A percentile compares a stretch with the other conserved stretches of the same genome.
Evolutionary conservation across 768 basidiomycete genomes (phyloP).

Genomic region (Imleria badia): DNA sequence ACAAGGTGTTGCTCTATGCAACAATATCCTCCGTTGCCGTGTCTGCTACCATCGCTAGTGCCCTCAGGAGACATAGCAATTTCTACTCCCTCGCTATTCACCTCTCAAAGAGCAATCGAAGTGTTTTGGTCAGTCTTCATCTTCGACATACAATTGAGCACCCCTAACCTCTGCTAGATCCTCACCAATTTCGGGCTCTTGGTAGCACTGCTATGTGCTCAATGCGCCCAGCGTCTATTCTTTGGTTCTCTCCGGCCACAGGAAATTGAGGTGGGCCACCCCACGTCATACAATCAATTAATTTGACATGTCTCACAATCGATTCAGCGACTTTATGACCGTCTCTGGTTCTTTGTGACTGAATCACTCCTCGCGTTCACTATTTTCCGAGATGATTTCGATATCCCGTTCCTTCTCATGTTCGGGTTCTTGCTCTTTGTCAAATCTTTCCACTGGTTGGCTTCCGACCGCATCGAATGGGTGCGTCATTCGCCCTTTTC

Average conservation of each 20-base stretch:
- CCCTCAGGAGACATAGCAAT: slow-evolving; percentile 80
- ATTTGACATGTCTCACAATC: background rate
- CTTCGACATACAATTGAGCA: background rate
- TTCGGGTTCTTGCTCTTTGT: slow-evolving; percentile 93
- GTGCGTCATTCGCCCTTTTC: slow-evolving; percentile 44
- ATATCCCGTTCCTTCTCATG: slow-evolving; percentile 89
- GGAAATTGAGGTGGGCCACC: slow-evolving; percentile 79
- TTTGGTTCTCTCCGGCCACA: slow-evolving; percentile 85
- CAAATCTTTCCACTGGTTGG: slow-evolving; percentile 98
- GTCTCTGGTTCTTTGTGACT: slow-evolving; percentile 96
- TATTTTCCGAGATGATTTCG: slow-evolving; percentile 95
- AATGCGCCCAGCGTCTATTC: slow-evolving; percentile 81
- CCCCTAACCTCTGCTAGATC: slow-evolving; percentile 48
- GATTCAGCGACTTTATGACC: slow-evolving; percentile 88
- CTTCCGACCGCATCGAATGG: slow-evolving; percentile 94
- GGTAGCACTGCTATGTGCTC: slow-evolving; percentile 70
- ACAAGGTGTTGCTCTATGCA: slow-evolving; percentile 69
- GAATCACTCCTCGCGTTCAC: slow-evolving; percentile 96
- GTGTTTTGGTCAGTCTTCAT: slow-evolving; percentile 67
- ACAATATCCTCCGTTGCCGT: slow-evolving; percentile 68
- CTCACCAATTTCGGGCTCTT: slow-evolving; percentile 90
- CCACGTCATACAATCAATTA: background rate
- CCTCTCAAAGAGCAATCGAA: slow-evolving; percentile 91
- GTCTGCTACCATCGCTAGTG: slow-evolving; percentile 71
- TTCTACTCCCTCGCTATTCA: slow-evolving; percentile 94